Evolutionary conservation across 2,329 filamentous ascomycete genomes (phyloP).

Genomic region (Ustulina deusta): DNA sequence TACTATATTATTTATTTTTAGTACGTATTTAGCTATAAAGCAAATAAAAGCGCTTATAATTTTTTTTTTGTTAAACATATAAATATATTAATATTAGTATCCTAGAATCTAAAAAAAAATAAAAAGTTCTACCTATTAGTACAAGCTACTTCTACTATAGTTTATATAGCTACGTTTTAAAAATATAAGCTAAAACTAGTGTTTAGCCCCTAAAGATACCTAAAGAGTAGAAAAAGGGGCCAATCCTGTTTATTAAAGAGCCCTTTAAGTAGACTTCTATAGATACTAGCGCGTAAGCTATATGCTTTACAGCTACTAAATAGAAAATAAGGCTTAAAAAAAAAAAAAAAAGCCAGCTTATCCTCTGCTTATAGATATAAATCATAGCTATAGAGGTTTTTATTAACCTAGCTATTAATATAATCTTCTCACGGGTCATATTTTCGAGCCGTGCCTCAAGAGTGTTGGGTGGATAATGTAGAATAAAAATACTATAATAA

Average conservation of each 20-base stretch:
- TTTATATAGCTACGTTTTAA: not conserved
- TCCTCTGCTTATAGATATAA: not conserved
- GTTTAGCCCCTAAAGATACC: not conserved
- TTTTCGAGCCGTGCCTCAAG: too few species aligned
- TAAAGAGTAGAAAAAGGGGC: not conserved
- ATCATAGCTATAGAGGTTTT: not conserved
- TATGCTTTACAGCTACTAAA: not conserved
- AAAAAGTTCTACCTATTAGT: not conserved
- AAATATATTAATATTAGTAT: slow-evolving; percentile 3
- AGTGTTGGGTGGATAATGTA: too few species aligned
- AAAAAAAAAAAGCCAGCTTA: not conserved
- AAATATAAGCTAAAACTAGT: too few species aligned
- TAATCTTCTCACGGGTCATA: slow-evolving; percentile 1
- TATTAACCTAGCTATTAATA: not conserved
- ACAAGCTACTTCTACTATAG: not conserved
- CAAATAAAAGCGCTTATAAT: not conserved
- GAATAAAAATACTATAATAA: too few species aligned
- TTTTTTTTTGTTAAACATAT: too few species aligned
- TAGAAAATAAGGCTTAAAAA: not conserved
- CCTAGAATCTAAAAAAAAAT: too few species aligned
- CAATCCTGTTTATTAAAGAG: not conserved
- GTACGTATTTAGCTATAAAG: slow-evolving; percentile 1
- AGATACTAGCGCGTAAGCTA: not conserved
- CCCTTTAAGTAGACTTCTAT: not conserved
- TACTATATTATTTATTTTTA: slow-evolving; percentile 3